Evolutionary conservation across 163 green algal genomes (phyloP), one percentile per base, ranked within the genome.

Genomic region (Chlamydomonas reinhardtii): DNA sequence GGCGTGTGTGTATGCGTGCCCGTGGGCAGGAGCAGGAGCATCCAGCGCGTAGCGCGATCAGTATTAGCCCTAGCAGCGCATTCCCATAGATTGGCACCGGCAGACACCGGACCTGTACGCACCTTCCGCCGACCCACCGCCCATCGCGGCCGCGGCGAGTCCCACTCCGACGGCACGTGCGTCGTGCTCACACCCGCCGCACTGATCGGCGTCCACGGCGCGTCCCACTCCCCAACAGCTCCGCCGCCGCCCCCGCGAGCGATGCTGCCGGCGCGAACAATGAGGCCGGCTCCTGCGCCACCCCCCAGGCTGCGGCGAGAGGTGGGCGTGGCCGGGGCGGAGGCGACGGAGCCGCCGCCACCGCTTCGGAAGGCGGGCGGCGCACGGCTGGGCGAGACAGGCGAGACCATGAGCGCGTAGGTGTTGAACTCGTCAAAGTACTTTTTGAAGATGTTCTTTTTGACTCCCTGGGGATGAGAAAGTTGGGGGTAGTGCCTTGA

Each of bases 141-240:
- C 77, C 77, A 84, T 1, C 66, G 65, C 8, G 66, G 66, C n/a
- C 43, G 8, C 29, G 31, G 24, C 9, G 79, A 32, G 25, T 71
- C 68, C 19, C 37, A 85, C 25, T 85, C 68, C 4, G 79, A 85
- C 31, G 79, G 79, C 2, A 85, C 32, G 22, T 77, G 68, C 15
- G 68, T 72, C 15, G 39, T 64, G 29, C 48, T 56, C 48, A 56
- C 48, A 14, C 48, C 48, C 32, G 32, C 14, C 25, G 73, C 19
- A 35, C 19, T 17, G 12, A 70, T 70, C 2, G 62, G 22, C 29
- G 76, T 64, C 64, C 56, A 74, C 24, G 64, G 59, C 29, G 37
- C 29, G 5, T 27, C 62, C 4, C 25, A 19, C n/a, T 6, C 14
- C 12, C 27, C 65, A 3, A 8, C n/a, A 5, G 8, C 15, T 2